A percentile compares a stretch with the other conserved stretches of the same genome.
Evolutionary conservation across 176 grass and related monocot genomes (phyloP).

Genomic region (Aegilops longissima): DNA sequence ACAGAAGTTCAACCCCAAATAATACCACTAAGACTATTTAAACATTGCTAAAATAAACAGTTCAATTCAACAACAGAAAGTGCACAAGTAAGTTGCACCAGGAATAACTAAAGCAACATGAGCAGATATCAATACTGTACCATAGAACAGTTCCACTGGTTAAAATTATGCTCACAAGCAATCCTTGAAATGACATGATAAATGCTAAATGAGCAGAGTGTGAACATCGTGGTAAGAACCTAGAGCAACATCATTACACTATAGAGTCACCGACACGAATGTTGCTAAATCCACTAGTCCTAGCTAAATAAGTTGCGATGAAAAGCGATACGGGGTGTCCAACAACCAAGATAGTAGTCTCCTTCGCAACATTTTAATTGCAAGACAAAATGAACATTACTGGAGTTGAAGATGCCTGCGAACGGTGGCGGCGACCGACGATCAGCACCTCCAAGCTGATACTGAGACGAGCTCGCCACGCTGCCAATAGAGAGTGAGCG

Average conservation of each 20-base stretch:
- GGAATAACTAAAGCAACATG: conserved; percentile 15
- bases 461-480: conserved; percentile 64
- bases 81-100: background rate
- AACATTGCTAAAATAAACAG: background rate
- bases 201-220: conserved; percentile 18
- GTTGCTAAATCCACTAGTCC: conserved; percentile 43
- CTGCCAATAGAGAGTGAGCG: conserved; percentile 76
- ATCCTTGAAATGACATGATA: conserved; percentile 34
- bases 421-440: background rate
- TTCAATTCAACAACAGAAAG: background rate
- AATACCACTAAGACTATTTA: background rate
- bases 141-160: conserved; percentile 39
- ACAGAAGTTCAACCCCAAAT: background rate
- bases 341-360: conserved; percentile 31
- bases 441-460: conserved; percentile 81
- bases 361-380: conserved; percentile 40
- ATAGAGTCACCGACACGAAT: conserved; percentile 27
- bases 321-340: conserved; percentile 18
- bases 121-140: conserved; percentile 29
- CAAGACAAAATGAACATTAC: conserved; percentile 52
- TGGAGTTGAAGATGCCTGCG: conserved; percentile 37
- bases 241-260: conserved; percentile 42
- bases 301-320: conserved; percentile 48
- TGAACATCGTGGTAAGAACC: conserved; percentile 25
- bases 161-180: conserved; percentile 45